Base-by-base conservation (phyloP, 176 grass and related monocot genomes). In the Carex parvula region DNA sequence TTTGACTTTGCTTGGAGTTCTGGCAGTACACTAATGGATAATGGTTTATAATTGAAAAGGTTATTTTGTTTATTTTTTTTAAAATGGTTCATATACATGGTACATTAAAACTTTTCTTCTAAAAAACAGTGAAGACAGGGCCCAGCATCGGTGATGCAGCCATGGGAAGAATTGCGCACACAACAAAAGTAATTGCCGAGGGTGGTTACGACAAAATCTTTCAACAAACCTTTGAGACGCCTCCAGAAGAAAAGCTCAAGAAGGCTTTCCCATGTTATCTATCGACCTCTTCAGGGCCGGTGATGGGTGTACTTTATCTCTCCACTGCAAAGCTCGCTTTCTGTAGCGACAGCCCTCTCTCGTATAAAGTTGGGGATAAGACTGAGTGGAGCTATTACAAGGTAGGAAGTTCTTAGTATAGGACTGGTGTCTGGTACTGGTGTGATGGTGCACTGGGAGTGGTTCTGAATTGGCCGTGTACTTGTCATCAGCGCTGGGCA, bases 191-290 rank as follows among this genome's bases (percentile, higher is more conserved):
- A 78, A 92, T 99, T 81, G 88, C 93, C 14, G 96, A 99, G 93
- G 96, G 96, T 73, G 96, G 96, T 79, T 99, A 99, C 64, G 96
- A 99, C 12, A 99, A 99, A 48, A 94, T 99, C 72, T 99, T 99
- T 62, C 91, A 99, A 60, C 93, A 99, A 60, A 95, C 91, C 21
- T 99, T 99, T 69, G 91, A 95, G 50, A 83, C 90, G 0, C 63
- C 88, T 44, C 93, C 90, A 10, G 93, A 90, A 1, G 96, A 99
- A 84, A 95, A 99, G 83, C 93, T 99, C 6, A 95, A 87, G 77
- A 95, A 90, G 61, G 86, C 96, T 70, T 95, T 84, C 12, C 93
- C 90, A 42, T 99, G 96, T 50, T 99, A 99, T 84, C 84, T 99
- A 16, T 99, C 96, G 2, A 99, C 96, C 62, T 99, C 96, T 26